Evolutionary conservation across 805 yeast genomes (phyloP).

Genomic region (Metschnikowia rubicola): DNA sequence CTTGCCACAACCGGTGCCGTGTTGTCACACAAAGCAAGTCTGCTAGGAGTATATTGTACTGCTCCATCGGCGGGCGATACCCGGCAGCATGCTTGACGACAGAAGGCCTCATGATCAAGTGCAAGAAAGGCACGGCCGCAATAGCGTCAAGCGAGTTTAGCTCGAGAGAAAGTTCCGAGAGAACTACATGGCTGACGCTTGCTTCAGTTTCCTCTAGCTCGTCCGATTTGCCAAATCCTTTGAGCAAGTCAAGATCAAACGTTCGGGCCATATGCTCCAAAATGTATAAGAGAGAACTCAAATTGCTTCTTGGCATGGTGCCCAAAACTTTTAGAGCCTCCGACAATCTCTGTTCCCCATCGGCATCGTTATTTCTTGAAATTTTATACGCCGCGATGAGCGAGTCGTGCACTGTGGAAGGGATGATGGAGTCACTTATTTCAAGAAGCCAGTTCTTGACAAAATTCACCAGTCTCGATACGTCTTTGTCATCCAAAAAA

Average conservation of each 20-base stretch:
- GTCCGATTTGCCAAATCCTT: constrained; percentile 27
- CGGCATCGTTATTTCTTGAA: constrained; percentile 10
- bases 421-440: constrained; percentile 39
- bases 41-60: constrained; percentile 24
- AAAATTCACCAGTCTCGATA: constrained; percentile 25
- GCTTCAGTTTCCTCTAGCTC: constrained; percentile 15
- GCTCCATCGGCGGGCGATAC: constrained; percentile 36
- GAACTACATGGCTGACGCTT: neutral
- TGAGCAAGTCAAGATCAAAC: constrained; percentile 22
- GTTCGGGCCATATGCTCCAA: constrained; percentile 32
- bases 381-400: constrained; percentile 20
- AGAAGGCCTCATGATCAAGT: constrained; percentile 40
- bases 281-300: constrained; percentile 33
- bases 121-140: constrained; percentile 39
- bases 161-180: constrained; percentile 6
- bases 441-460: constrained; percentile 41
- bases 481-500: constrained; percentile 6
- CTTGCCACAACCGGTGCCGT: constrained; percentile 14
- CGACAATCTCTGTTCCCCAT: neutral
- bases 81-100: constrained; percentile 34
- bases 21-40: constrained; percentile 27
- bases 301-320: constrained; percentile 38
- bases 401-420: constrained; percentile 38
- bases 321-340: constrained; percentile 27
- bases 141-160: constrained; percentile 36